Percentiles rank a stretch among this genome's conserved stretches.
Evolutionary conservation across 2,329 filamentous ascomycete species (phyloP).

Genomic region (Xylariaceae sp.): DNA sequence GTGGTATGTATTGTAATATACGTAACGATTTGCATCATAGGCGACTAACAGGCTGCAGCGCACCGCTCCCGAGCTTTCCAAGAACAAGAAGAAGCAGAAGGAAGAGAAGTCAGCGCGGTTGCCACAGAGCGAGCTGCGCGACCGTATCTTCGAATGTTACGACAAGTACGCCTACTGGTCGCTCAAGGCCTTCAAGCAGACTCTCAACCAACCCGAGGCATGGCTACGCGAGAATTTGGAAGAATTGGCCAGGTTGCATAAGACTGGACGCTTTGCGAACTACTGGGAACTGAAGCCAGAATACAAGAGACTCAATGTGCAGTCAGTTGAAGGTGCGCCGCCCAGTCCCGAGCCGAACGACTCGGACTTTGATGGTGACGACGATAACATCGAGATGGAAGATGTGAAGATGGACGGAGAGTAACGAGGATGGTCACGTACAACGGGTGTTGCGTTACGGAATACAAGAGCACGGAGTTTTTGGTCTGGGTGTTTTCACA

Average conservation of each 20-base stretch:
- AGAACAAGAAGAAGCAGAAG: conserved; percentile 64
- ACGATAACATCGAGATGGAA: conserved; percentile 69
- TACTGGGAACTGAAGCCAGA: conserved; percentile 76
- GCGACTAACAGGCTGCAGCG: conserved; percentile 23
- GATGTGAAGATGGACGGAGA: conserved; percentile 47
- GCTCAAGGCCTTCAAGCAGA: conserved; percentile 76
- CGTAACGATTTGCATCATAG: not conserved
- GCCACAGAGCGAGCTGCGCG: conserved; percentile 79
- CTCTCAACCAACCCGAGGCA: conserved; percentile 82
- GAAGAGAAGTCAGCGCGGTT: conserved; percentile 65
- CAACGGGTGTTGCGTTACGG: conserved; percentile 1
- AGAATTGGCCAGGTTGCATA: conserved; percentile 75
- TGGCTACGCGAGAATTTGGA: conserved; percentile 83
- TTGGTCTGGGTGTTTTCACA: not conserved
- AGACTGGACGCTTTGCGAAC: conserved; percentile 78
- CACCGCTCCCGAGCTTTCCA: conserved; percentile 36
- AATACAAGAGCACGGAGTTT: conserved; percentile 16
- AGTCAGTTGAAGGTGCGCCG: conserved; percentile 47
- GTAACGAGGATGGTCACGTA: not conserved
- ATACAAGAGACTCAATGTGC: conserved; percentile 52
- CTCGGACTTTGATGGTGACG: conserved; percentile 58
- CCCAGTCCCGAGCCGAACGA: conserved; percentile 43
- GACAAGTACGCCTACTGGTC: conserved; percentile 85
- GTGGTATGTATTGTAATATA: conserved; percentile 49
- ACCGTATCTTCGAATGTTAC: conserved; percentile 80